phyloP scores from a whole-genome alignment of 2,329 filamentous ascomycete species.

The Knufia fluminis region DNA sequence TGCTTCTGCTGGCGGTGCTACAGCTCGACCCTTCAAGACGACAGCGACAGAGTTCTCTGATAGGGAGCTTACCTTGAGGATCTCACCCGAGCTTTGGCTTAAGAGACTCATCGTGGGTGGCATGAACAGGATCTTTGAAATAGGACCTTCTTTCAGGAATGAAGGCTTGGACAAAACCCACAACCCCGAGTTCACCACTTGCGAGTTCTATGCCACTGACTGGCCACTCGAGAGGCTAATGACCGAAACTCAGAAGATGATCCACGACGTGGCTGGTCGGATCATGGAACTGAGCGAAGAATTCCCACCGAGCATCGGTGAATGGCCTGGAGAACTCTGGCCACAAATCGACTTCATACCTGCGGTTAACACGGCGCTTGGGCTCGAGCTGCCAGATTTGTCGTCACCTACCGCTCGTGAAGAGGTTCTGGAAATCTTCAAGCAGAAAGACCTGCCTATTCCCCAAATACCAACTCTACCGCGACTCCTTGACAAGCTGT shows the following conservation, averaged over 20 bases:
- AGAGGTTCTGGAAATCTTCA: slow-evolving; percentile 49
- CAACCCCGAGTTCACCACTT: slow-evolving; percentile 95
- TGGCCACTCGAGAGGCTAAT: slow-evolving; percentile 64
- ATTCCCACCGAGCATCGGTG: neutral
- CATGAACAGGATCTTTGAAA: slow-evolving; percentile 82
- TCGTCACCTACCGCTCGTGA: slow-evolving; percentile 45
- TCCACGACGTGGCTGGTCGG: slow-evolving; percentile 35
- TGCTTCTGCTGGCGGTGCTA: slow-evolving; percentile 73
- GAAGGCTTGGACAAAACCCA: slow-evolving; percentile 83
- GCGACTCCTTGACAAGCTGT: slow-evolving; percentile 72
- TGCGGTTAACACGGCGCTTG: slow-evolving; percentile 60
- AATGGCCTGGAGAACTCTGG: neutral
- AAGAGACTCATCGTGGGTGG: slow-evolving; percentile 87
- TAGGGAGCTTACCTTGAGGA: slow-evolving; percentile 65
- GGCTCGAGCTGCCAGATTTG: slow-evolving; percentile 57
- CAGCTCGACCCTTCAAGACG: slow-evolving; percentile 78
- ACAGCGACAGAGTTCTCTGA: slow-evolving; percentile 65
- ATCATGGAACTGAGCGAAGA: neutral
- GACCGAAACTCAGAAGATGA: slow-evolving; percentile 60
- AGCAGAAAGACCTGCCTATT: slow-evolving; percentile 38
- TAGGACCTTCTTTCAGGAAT: slow-evolving; percentile 86
- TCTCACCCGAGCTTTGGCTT: slow-evolving; percentile 90
- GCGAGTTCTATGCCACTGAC: slow-evolving; percentile 91
- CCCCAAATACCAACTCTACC: slow-evolving; percentile 50
- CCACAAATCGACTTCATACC: slow-evolving; percentile 69